These are phyloP conservation scores for Aspergillus tubingensis DNA, from an alignment of 2,329 filamentous ascomycete species.

Conservation along the genomic window DNA sequence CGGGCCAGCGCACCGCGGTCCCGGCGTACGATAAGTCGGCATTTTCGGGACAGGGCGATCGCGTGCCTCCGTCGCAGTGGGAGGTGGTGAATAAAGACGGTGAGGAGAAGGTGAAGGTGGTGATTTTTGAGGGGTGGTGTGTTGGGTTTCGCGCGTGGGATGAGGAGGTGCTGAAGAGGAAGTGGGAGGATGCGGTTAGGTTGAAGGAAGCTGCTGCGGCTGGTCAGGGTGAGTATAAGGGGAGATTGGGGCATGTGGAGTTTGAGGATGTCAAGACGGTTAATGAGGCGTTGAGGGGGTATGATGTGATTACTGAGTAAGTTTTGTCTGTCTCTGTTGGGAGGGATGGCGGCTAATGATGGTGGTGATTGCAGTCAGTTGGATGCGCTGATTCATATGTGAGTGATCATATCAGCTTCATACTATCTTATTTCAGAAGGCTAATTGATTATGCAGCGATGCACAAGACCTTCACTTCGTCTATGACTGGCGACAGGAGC, in stretches of 20 bases:
- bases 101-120: constrained; percentile 54
- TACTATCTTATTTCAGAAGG: too few species aligned
- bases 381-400: constrained; percentile 66
- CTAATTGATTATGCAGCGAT: constrained; percentile 49
- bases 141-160: constrained; percentile 73
- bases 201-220: constrained; percentile 49
- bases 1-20: constrained; percentile 58
- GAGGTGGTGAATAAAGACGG: constrained; percentile 48
- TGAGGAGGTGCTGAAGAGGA: constrained; percentile 56
- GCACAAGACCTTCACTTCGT: constrained; percentile 73
- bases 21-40: constrained; percentile 84
- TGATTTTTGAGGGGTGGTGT: constrained; percentile 90
- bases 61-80: constrained; percentile 66
- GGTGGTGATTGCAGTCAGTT: constrained; percentile 45
- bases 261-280: constrained; percentile 59
- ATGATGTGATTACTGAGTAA: constrained; percentile 60
- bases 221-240: constrained; percentile 40
- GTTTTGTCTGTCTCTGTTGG: constrained; percentile 7
- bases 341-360: constrained; percentile 15
- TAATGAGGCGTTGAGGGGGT: constrained; percentile 59
- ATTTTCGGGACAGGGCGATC: constrained; percentile 74
- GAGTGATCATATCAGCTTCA: constrained; percentile 24
- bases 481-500: constrained; percentile 80
- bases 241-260: constrained; percentile 56
- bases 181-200: constrained; percentile 52